Percentiles rank a stretch among this genome's conserved stretches.
Conservation (phyloP, 768 basidiomycete genomes). For the Mycena indigotica region DNA sequence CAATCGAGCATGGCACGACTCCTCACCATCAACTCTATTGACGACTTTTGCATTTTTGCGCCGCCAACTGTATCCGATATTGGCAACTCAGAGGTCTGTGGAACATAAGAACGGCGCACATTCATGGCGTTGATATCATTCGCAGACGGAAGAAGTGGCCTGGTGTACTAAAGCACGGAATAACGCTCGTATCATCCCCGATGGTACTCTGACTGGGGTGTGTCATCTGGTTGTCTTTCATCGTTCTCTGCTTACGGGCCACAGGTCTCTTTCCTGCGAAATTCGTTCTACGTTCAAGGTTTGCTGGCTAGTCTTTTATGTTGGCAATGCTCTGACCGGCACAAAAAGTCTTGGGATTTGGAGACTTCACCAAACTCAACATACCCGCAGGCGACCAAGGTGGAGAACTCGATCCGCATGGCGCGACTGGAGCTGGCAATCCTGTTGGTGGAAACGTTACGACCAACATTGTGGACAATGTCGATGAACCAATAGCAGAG, state of each 20-base stretch:
- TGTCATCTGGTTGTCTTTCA: not conserved
- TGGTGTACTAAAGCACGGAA: slow-evolving; percentile 20
- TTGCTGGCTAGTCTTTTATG: not conserved
- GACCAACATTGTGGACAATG: slow-evolving; percentile 39
- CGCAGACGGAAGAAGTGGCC: slow-evolving; percentile 12
- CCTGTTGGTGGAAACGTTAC: slow-evolving; percentile 51
- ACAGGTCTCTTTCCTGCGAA: slow-evolving; percentile 10
- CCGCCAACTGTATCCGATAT: slow-evolving; percentile 7
- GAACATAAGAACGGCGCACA: not conserved
- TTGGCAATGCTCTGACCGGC: no score
- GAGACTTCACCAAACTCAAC: slow-evolving; percentile 46
- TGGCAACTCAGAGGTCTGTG: slow-evolving; percentile 10
- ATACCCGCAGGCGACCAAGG: slow-evolving; percentile 43
- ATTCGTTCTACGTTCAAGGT: slow-evolving; percentile 37
- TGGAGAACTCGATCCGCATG: slow-evolving; percentile 50
- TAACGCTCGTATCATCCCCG: slow-evolving; percentile 18
- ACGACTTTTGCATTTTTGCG: slow-evolving; percentile 21
- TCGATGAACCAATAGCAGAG: slow-evolving; percentile 40
- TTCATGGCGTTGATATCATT: not conserved
- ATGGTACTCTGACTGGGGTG: slow-evolving; percentile 12
- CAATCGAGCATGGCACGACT: slow-evolving; percentile 17
- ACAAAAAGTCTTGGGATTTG: slow-evolving; percentile 45
- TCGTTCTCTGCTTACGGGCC: not conserved
- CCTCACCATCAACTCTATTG: slow-evolving; percentile 16
- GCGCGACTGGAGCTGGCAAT: slow-evolving; percentile 42